Evolutionary conservation across 768 basidiomycete genomes (phyloP).

Genomic region (Tubosaeta sp.): DNA sequence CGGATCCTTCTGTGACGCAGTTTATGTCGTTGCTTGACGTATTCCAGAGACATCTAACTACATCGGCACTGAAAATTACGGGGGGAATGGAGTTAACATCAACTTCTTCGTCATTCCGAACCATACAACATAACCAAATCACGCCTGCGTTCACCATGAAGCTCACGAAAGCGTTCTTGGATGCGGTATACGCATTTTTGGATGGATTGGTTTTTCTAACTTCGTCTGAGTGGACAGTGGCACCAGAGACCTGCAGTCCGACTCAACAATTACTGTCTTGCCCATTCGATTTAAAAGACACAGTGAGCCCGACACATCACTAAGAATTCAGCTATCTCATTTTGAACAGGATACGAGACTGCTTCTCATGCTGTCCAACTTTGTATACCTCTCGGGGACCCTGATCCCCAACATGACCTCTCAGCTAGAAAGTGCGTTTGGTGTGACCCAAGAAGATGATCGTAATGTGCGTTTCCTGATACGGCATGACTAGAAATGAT

Average conservation of each 20-base stretch:
- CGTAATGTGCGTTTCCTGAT: slow-evolving; percentile 47
- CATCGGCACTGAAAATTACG: slow-evolving; percentile 74
- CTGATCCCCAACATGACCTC: slow-evolving; percentile 76
- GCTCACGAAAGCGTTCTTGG: slow-evolving; percentile 82
- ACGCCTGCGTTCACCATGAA: slow-evolving; percentile 62
- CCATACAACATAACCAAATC: slow-evolving; percentile 57
- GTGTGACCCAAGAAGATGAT: slow-evolving; percentile 67
- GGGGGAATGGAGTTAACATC: slow-evolving; percentile 62
- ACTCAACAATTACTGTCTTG: slow-evolving; percentile 22
- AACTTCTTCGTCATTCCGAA: slow-evolving; percentile 45
- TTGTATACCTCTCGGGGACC: slow-evolving; percentile 65
- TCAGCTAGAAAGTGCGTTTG: slow-evolving; percentile 76
- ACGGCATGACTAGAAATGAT: not conserved
- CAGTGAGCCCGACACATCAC: slow-evolving; percentile 39
- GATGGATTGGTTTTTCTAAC: slow-evolving; percentile 83
- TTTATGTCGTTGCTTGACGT: slow-evolving; percentile 75
- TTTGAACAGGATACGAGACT: slow-evolving; percentile 73
- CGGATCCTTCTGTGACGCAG: slow-evolving; percentile 62
- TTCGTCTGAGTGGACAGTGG: slow-evolving; percentile 55
- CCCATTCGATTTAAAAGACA: slow-evolving; percentile 54
- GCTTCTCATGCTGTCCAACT: slow-evolving; percentile 86
- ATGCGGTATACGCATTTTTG: slow-evolving; percentile 78
- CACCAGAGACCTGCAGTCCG: slow-evolving; percentile 5
- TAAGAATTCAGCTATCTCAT: not conserved
- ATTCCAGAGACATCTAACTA: slow-evolving; percentile 77